A percentile compares a stretch with the other conserved stretches of the same genome.
Conservation (phyloP, 495 filamentous ascomycete genomes). For the Neurospora terricola region DNA sequence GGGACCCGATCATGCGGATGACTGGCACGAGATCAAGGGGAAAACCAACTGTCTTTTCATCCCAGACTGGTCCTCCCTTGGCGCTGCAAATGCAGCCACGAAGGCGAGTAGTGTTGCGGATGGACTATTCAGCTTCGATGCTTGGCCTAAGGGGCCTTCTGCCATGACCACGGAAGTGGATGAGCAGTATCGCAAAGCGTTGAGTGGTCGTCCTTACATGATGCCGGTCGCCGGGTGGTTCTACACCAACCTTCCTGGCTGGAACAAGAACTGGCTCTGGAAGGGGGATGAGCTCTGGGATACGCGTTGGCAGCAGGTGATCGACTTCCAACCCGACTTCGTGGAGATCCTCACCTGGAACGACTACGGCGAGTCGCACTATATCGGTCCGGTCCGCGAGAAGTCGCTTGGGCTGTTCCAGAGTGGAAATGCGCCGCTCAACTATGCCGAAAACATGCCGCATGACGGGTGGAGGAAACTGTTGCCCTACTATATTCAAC, state of each 20-base stretch:
- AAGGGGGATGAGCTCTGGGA: slow-evolving; percentile 49
- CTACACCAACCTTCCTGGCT: slow-evolving; percentile 45
- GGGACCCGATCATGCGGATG: slow-evolving; percentile 21
- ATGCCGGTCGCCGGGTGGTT: slow-evolving; percentile 58
- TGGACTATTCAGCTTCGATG: slow-evolving; percentile 50
- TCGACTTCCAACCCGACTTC: slow-evolving; percentile 42
- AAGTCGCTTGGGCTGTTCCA: slow-evolving; percentile 12
- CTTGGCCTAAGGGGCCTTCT: slow-evolving; percentile 39
- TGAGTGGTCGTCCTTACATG: slow-evolving; percentile 42
- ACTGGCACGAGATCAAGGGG: slow-evolving; percentile 23
- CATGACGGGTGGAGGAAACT: slow-evolving; percentile 19
- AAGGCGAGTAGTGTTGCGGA: slow-evolving; percentile 40
- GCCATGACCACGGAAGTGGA: slow-evolving; percentile 40
- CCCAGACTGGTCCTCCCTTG: slow-evolving; percentile 24
- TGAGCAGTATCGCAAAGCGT: slow-evolving; percentile 30
- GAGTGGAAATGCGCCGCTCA: slow-evolving; percentile 7
- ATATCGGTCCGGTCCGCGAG: slow-evolving; percentile 34
- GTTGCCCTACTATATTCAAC: slow-evolving; percentile 15
- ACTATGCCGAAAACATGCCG: slow-evolving; percentile 6
- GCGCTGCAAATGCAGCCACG: slow-evolving; percentile 2
- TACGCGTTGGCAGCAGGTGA: slow-evolving; percentile 45
- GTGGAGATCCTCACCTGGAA: slow-evolving; percentile 63
- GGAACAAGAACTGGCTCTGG: slow-evolving; percentile 54
- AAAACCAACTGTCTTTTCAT: slow-evolving; percentile 20
- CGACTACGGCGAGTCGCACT: slow-evolving; percentile 57